phyloP scores from a whole-genome alignment of 805 yeast species.

The Wickerhamomyces strasburgensis region DNA sequence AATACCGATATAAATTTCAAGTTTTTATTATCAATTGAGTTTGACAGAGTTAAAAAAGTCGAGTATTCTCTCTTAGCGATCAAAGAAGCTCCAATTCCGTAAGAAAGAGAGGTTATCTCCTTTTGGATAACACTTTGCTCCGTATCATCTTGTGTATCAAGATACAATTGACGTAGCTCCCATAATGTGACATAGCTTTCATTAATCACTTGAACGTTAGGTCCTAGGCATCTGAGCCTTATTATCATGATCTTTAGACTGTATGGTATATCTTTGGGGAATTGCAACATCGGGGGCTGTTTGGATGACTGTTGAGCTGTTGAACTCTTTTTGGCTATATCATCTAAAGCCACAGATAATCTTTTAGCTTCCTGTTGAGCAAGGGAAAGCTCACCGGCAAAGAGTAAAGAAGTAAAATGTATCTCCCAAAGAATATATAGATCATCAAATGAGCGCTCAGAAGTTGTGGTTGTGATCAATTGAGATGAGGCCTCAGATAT shows the following conservation, averaged over 20 bases:
- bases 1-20: slow-evolving; percentile 16
- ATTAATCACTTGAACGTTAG: slow-evolving; percentile 10
- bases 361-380: slow-evolving; percentile 26
- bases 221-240: slow-evolving; percentile 23
- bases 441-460: not conserved
- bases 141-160: not conserved
- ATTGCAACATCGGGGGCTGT: slow-evolving; percentile 1
- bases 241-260: slow-evolving; percentile 19
- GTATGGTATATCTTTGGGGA: slow-evolving; percentile 19
- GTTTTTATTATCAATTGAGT: slow-evolving; percentile 12
- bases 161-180: slow-evolving; percentile 10
- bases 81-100: slow-evolving; percentile 21
- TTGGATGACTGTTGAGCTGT: not conserved
- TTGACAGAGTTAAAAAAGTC: slow-evolving; percentile 22
- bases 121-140: not conserved
- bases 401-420: slow-evolving; percentile 16
- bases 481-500: slow-evolving; percentile 11
- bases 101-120: slow-evolving; percentile 12
- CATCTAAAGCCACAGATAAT: slow-evolving; percentile 17
- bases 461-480: not conserved
- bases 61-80: slow-evolving; percentile 26
- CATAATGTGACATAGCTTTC: slow-evolving; percentile 16
- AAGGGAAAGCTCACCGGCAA: slow-evolving; percentile 19
- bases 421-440: slow-evolving; percentile 23
- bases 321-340: not conserved